Percentiles rank a stretch among this genome's conserved stretches.
phyloP scores from a whole-genome alignment of 2,329 filamentous ascomycete species.

The Falciphora oryzae region DNA sequence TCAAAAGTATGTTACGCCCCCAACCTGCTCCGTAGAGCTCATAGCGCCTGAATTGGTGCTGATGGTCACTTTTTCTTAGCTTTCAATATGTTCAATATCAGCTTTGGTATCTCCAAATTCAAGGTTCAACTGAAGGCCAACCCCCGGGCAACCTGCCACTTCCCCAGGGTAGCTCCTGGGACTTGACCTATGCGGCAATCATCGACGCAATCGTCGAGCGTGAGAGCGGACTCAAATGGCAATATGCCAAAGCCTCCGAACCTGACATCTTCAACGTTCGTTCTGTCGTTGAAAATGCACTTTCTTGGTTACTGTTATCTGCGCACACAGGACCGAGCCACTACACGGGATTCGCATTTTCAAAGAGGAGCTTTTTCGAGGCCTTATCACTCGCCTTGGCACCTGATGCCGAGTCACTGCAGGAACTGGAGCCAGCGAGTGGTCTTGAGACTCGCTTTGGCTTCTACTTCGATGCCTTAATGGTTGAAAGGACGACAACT shows the following conservation, averaged over 20 bases:
- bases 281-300: neutral
- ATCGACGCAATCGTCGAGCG: neutral
- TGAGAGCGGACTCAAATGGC: neutral
- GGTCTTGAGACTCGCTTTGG: neutral
- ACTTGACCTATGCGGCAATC: neutral
- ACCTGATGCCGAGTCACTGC: neutral
- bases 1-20: neutral
- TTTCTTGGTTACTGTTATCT: neutral
- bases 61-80: neutral
- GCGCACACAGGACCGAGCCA: neutral
- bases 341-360: neutral
- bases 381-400: neutral
- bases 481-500: neutral
- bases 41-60: neutral
- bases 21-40: too few relatives aligned
- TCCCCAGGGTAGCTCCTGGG: neutral
- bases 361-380: conserved; percentile 1
- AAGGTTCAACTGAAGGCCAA: too few relatives aligned
- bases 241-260: neutral
- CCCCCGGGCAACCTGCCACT: neutral
- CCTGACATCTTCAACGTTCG: neutral
- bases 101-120: neutral
- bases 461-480: neutral
- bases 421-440: neutral
- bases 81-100: neutral